Evolutionary conservation across 352 stramenopile genomes (phyloP), one percentile per base, ranked within the genome.

Genomic region (Globisporangium alternatum): DNA sequence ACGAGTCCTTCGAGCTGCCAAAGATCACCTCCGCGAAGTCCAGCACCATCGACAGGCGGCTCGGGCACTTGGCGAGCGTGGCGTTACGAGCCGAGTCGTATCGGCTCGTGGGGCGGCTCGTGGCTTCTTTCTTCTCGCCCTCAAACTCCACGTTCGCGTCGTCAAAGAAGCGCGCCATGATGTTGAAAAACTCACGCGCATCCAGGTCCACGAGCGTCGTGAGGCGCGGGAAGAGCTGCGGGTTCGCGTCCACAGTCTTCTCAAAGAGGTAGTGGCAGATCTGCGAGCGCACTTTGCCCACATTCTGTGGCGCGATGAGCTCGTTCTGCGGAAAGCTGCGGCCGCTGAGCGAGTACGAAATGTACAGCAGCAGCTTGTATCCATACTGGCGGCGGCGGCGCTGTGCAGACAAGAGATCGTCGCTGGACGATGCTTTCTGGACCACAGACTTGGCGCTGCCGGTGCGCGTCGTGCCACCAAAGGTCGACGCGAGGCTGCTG

Each of bases 311-410:
- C 25, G 83, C 70, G 25, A 95, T 78, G 15, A 69, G 66, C 28
- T 89, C 81, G 21, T 93, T 86, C 65, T 95, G 88, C 1, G 95
- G 95, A 67, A 98, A 98, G 19, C 67, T 84, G 43, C 87, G 86
- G 5, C 93, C 93, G 60, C 74, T 89, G 45, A 98, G 89, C n/a
- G 86, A 94, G 59, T 93, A 96, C 60, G 89, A 93, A 58, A 98
- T 77, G 72, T 98, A 98, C 47, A 98, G 48, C 55, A 95, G 64
- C 58, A 93, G 51, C 67, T 96, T 95, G 78, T 96, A 96, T 17
- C 83, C 86, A 56, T 87, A 92, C 48, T 89, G 77, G 15, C 84
- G 82, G 25, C 83, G 80, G 31, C 78, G 77, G 19, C 87, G 77
- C 44, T 78, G 75, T 13, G 74, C 81, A 55, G 72, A 86, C 10